Conservation (phyloP, 306 rosid genomes). For the Castanea mollissima region DNA sequence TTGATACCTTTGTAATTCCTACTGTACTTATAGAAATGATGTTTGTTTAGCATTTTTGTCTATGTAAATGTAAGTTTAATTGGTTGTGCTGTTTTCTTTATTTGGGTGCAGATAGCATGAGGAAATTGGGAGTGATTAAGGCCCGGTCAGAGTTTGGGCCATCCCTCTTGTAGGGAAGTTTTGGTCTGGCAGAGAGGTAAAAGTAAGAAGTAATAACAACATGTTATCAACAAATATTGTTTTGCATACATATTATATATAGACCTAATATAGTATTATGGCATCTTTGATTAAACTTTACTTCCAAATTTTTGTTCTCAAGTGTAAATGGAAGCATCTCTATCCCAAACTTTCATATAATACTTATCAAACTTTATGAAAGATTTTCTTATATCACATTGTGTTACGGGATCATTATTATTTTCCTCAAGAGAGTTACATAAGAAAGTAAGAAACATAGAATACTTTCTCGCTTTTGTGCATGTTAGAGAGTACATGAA, state of each 20-base stretch:
- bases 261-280: not conserved
- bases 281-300: not conserved
- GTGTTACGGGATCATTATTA: too few relatives aligned
- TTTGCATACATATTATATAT: not conserved
- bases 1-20: not conserved
- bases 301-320: not conserved
- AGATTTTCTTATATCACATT: too few relatives aligned
- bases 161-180: constrained; percentile 11
- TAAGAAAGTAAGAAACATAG: too few relatives aligned
- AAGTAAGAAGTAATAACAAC: not conserved
- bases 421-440: too few relatives aligned
- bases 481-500: too few relatives aligned
- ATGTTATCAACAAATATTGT: not conserved
- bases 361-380: not conserved
- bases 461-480: too few relatives aligned
- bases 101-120: constrained; percentile 27
- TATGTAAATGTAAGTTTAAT: not conserved
- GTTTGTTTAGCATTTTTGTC: not conserved
- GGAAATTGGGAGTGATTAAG: not conserved
- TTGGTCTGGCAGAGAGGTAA: constrained; percentile 10
- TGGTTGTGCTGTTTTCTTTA: not conserved
- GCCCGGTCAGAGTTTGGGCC: not conserved
- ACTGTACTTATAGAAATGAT: not conserved
- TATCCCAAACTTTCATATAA: not conserved
- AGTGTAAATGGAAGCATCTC: not conserved